A percentile compares a stretch with the other conserved stretches of the same genome.
These are phyloP conservation scores for Solanum hybrid DNA, from an alignment of 305 asterid genomes.

Conservation along the genomic window DNA sequence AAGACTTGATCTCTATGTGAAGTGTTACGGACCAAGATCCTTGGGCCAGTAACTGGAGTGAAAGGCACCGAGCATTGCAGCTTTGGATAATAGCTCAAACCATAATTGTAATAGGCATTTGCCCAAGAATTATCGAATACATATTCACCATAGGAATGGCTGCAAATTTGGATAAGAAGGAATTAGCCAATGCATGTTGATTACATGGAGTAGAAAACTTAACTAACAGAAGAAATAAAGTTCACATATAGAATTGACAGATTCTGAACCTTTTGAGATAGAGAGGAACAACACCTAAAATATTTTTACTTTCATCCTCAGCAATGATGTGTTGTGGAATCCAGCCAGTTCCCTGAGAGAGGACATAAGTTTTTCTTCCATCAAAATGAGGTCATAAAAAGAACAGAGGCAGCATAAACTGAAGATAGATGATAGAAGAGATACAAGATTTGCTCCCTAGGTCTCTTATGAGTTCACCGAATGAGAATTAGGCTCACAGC, in stretches of 20 bases:
- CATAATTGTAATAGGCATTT: conserved; percentile 78
- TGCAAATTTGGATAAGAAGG: conserved; percentile 32
- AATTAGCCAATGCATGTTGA: conserved; percentile 1
- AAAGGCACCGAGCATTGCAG: conserved; percentile 86
- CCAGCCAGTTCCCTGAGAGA: conserved; percentile 92
- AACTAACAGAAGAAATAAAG: not conserved
- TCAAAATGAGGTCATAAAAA: not conserved
- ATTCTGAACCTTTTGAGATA: conserved; percentile 78
- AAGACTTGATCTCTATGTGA: conserved; percentile 62
- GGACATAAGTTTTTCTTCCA: not conserved
- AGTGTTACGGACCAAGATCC: conserved; percentile 82
- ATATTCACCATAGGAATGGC: conserved; percentile 98
- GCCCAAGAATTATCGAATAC: conserved; percentile 99
- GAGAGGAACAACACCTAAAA: conserved; percentile 89
- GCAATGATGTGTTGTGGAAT: conserved; percentile 81
- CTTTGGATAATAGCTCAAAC: conserved; percentile 87
- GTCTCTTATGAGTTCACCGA: not conserved
- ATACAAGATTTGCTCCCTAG: not conserved
- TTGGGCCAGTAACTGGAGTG: conserved; percentile 93
- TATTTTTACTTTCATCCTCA: conserved; percentile 43
- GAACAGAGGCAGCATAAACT: not conserved
- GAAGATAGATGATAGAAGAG: not conserved
- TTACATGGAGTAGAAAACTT: not conserved
- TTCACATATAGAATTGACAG: not conserved
- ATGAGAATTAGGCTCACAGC: not conserved